Evolutionary conservation across 352 stramenopile genomes (phyloP).

Genomic region (Elongisporangium undulatum): DNA sequence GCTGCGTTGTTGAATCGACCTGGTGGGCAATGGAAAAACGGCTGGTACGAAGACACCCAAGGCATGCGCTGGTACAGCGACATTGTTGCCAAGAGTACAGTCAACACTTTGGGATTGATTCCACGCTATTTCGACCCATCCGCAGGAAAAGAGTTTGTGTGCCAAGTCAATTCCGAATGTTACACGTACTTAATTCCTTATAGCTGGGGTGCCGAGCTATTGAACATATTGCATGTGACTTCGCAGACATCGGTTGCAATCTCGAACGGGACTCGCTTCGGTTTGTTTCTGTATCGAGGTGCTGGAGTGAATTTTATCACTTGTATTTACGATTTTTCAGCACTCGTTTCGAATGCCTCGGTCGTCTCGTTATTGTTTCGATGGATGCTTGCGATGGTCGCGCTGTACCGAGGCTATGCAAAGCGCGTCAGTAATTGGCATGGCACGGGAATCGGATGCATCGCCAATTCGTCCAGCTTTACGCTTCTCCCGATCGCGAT

Average conservation of each 20-base stretch:
- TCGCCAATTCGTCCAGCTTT: conserved; percentile 17
- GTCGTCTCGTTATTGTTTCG: conserved; percentile 1
- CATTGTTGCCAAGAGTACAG: neutral
- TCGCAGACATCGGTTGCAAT: neutral
- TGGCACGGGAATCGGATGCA: conserved; percentile 11
- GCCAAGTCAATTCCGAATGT: neutral
- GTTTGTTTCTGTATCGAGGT: conserved; percentile 3
- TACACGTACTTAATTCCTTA: too few species aligned
- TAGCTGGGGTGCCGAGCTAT: too few species aligned
- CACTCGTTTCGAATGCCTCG: conserved; percentile 5
- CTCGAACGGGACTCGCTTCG: conserved; percentile 2
- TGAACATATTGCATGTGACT: too few species aligned
- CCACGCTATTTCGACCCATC: neutral
- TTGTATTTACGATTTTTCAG: conserved; percentile 3
- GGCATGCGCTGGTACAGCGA: conserved; percentile 1
- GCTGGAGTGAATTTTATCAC: neutral
- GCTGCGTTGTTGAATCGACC: neutral
- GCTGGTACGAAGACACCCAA: conserved; percentile 3
- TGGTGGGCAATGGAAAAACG: neutral
- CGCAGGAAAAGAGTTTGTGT: neutral
- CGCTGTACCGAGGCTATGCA: neutral
- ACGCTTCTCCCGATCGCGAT: conserved; percentile 16
- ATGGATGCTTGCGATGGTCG: conserved; percentile 4
- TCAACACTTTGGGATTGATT: neutral
- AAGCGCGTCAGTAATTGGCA: conserved; percentile 6